Evolutionary conservation across 2,329 filamentous ascomycete species (phyloP).

Genomic region (Aspergillus spinulosporus): DNA sequence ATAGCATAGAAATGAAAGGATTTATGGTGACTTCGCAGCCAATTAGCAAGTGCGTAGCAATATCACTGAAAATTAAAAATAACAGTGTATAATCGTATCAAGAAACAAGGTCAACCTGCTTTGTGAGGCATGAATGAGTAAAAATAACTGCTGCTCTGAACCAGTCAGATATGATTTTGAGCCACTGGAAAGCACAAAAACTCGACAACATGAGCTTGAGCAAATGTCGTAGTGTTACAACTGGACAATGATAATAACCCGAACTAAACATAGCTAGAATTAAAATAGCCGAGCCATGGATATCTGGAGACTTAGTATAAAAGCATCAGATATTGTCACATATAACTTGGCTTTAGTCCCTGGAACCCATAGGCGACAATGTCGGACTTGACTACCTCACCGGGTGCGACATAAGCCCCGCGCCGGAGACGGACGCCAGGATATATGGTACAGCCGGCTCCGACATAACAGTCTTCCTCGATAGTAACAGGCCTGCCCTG

Average conservation of each 20-base stretch:
- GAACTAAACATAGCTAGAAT: too few species aligned
- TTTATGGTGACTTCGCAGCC: too few species aligned
- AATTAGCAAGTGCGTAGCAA: too few species aligned
- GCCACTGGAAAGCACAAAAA: too few species aligned
- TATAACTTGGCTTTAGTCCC: constrained; percentile 44
- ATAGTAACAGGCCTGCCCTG: constrained; percentile 72
- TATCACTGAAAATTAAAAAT: neutral
- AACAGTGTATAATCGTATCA: neutral
- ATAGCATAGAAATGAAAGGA: too few species aligned
- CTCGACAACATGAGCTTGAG: too few species aligned
- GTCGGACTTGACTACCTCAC: constrained; percentile 46
- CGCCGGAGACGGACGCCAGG: constrained; percentile 46
- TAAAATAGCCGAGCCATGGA: neutral
- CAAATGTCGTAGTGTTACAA: too few species aligned
- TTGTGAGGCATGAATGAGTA: neutral
- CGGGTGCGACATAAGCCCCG: constrained; percentile 47
- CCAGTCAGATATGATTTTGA: constrained; percentile 13
- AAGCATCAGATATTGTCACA: constrained; percentile 26
- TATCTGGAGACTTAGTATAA: neutral
- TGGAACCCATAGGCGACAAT: constrained; percentile 46
- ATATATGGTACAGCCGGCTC: constrained; percentile 61
- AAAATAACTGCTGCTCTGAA: constrained; percentile 13
- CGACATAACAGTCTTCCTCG: constrained; percentile 69
- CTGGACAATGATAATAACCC: neutral
- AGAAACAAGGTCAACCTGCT: neutral